Evolutionary conservation across 495 filamentous ascomycete genomes (phyloP).

Genomic region (Bacidia gigantensis): DNA sequence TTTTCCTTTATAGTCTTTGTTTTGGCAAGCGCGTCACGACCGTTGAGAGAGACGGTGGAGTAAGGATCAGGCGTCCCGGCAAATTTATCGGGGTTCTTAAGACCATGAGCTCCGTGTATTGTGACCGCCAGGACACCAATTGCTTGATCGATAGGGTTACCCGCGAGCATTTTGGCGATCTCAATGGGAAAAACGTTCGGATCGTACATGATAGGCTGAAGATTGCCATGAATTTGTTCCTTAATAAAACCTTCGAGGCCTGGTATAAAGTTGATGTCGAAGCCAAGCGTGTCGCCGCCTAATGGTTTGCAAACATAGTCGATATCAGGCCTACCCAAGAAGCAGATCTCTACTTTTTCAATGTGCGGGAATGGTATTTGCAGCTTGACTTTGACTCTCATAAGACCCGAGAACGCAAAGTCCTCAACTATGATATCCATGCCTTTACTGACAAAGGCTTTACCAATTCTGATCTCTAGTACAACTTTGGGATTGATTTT

Average conservation of each 20-base stretch:
- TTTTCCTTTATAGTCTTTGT: constrained; percentile 82
- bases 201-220: constrained; percentile 92
- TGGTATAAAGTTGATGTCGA: constrained; percentile 98
- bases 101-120: constrained; percentile 73
- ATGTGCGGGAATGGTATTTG: constrained; percentile 93
- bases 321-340: constrained; percentile 60
- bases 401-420: constrained; percentile 84
- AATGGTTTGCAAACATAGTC: constrained; percentile 97
- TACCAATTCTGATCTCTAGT: constrained; percentile 82
- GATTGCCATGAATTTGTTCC: constrained; percentile 85
- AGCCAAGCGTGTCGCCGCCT: constrained; percentile 85
- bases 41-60: constrained; percentile 72
- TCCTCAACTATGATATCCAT: constrained; percentile 96
- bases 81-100: constrained; percentile 93
- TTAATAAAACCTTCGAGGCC: constrained; percentile 86
- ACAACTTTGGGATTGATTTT: constrained; percentile 96
- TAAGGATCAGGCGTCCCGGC: constrained; percentile 91
- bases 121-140: constrained; percentile 90
- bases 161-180: constrained; percentile 96
- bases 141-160: constrained; percentile 83
- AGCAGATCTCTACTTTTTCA: constrained; percentile 81
- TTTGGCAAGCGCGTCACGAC: constrained; percentile 60
- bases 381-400: constrained; percentile 95
- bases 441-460: constrained; percentile 89
- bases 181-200: constrained; percentile 98